Conservation (phyloP, 257 asterid species). For the Capsicum pubescens region DNA sequence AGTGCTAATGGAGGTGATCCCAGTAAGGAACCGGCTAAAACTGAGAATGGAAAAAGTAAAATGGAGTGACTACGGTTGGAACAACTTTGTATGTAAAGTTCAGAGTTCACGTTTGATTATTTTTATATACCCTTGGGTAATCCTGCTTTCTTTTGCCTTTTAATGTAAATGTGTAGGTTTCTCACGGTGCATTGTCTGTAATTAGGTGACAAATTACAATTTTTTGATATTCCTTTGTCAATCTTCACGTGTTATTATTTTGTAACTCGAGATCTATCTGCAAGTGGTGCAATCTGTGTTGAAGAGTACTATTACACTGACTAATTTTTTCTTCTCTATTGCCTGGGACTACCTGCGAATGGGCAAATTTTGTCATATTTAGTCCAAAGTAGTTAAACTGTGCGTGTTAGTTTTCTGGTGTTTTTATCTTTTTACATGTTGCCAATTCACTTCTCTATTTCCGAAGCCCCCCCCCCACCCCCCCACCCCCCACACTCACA, state of each 20-base stretch:
- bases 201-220: constrained; percentile 16
- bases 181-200: neutral
- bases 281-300: too few species aligned
- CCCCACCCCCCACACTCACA: too few species aligned
- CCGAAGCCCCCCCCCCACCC: too few species aligned
- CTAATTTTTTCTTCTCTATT: too few species aligned
- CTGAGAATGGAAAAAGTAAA: constrained; percentile 17
- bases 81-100: constrained; percentile 20
- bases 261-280: neutral
- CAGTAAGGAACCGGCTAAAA: constrained; percentile 27
- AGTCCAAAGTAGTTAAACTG: too few species aligned
- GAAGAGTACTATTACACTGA: too few species aligned
- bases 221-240: constrained; percentile 2
- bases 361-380: too few species aligned
- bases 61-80: constrained; percentile 15
- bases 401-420: too few species aligned
- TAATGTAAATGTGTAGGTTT: constrained; percentile 24
- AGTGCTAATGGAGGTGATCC: constrained; percentile 22
- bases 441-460: too few species aligned
- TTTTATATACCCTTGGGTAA: neutral
- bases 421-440: too few species aligned
- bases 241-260: neutral
- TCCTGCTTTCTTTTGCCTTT: neutral
- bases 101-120: neutral
- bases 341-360: too few species aligned